Evolutionary conservation across 2,329 filamentous ascomycete species (phyloP).

Genomic region (Ceratocystis ficicola): DNA sequence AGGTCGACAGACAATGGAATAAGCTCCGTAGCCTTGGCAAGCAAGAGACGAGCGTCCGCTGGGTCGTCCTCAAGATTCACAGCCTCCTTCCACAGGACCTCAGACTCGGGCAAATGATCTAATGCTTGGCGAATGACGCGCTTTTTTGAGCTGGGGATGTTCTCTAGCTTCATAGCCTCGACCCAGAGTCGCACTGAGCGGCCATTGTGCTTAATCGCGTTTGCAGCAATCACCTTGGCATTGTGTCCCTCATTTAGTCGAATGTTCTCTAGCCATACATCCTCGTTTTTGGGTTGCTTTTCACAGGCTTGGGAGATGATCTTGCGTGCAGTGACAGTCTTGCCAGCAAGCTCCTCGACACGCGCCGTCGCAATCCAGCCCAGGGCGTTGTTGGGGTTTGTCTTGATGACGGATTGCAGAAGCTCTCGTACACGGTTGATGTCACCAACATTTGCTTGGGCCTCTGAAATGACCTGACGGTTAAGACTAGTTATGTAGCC

Average conservation of each 20-base stretch:
- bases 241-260: conserved; percentile 84
- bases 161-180: conserved; percentile 86
- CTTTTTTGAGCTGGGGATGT: conserved; percentile 73
- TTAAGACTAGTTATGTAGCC: conserved; percentile 89
- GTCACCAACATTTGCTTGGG: conserved; percentile 78
- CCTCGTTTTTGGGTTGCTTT: conserved; percentile 84
- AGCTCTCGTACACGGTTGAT: conserved; percentile 87
- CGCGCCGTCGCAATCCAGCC: conserved; percentile 93
- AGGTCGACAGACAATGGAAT: conserved; percentile 88
- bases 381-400: conserved; percentile 85
- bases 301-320: conserved; percentile 81
- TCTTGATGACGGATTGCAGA: conserved; percentile 93
- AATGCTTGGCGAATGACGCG: conserved; percentile 83
- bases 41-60: conserved; percentile 71
- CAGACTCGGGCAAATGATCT: conserved; percentile 85
- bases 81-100: conserved; percentile 94
- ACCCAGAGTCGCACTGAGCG: conserved; percentile 84
- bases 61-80: conserved; percentile 90
- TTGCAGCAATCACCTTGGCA: conserved; percentile 86
- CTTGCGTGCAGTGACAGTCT: conserved; percentile 76
- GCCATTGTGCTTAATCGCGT: conserved; percentile 84
- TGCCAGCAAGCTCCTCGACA: conserved; percentile 84
- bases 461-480: conserved; percentile 65
- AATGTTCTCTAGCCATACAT: conserved; percentile 93
- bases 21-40: conserved; percentile 90